Evolutionary conservation across 257 asterid species (phyloP), one percentile per base, ranked within the genome.

Genomic region (Cordia subcordata): DNA sequence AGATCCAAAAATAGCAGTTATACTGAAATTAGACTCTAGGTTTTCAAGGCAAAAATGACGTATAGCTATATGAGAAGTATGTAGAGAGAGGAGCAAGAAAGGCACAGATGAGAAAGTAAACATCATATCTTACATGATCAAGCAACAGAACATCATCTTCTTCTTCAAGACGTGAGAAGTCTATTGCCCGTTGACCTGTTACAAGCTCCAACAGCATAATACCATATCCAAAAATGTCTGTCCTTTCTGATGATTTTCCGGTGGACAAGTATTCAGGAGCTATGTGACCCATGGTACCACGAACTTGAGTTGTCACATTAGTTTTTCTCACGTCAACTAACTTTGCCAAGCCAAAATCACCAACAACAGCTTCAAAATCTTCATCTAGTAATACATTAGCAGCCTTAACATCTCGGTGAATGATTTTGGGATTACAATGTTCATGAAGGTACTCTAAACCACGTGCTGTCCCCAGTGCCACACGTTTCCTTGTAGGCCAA

Each of bases 211-310:
- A 66, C 65, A 92, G 96, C 91, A 75, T 84, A 75, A 92, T 85
- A 16, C 99, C 99, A n/a, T 92, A 92, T 19, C 99, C 99, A 59
- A 92, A 92, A 56, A 92, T 96, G 51, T 92, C 99, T 0, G 99
- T 92, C 77, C 79, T 92, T 71, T 86, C 99, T 0, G 96, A 92
- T 49, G 99, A 92, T 75, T 85, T 92, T 33, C 99, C 99, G 0
- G 99, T 92, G 44, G 99, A 92, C 68, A 92, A 68, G 74, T 92
- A 92, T 32, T 88, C 99, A 17, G 96, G 99, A 72, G 99, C 99
- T 68, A 92, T 92, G 75, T 92, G 99, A 49, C 99, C 99, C 99
- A 92, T 92, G 3, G 99, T 92, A 47, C 99, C 99, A 17, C 99
- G 94, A 44, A 92, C 96, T 75, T 92, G 99, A 37, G 99, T 92